These are phyloP conservation scores for Alternaria ventricosa DNA, from an alignment of 2,329 filamentous ascomycete genomes.

Conservation along the genomic window DNA sequence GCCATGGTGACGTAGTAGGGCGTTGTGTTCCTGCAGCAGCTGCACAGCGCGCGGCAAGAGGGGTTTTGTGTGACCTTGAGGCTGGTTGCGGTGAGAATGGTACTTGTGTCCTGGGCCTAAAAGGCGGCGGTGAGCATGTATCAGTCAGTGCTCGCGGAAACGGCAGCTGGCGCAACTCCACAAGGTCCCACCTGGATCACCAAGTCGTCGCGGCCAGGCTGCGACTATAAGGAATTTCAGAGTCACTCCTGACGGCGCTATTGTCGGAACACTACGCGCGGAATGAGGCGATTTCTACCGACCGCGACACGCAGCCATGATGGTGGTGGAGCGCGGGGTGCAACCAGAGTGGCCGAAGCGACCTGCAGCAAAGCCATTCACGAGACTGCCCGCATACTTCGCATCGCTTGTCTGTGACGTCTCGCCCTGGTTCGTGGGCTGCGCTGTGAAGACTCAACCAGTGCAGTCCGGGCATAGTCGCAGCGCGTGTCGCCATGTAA, in stretches of 20 bases:
- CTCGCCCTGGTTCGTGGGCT: slow-evolving; percentile 37
- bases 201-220: slow-evolving; percentile 11
- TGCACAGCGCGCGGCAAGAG: slow-evolving; percentile 28
- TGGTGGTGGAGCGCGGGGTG: slow-evolving; percentile 27
- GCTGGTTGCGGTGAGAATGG: slow-evolving; percentile 18
- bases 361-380: slow-evolving; percentile 30
- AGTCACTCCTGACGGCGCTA: not conserved
- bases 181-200: slow-evolving; percentile 28
- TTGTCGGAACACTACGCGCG: slow-evolving; percentile 13
- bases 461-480: slow-evolving; percentile 27
- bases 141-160: slow-evolving; percentile 37
- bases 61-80: slow-evolving; percentile 28
- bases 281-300: slow-evolving; percentile 37
- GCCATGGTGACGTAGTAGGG: slow-evolving; percentile 36
- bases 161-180: slow-evolving; percentile 30
- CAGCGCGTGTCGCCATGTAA: slow-evolving; percentile 43
- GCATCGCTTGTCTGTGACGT: slow-evolving; percentile 39
- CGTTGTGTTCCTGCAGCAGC: slow-evolving; percentile 24
- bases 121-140: slow-evolving; percentile 43
- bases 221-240: slow-evolving; percentile 13
- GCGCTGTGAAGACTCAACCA: slow-evolving; percentile 23
- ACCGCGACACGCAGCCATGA: slow-evolving; percentile 22
- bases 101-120: slow-evolving; percentile 24
- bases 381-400: slow-evolving; percentile 29
- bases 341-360: slow-evolving; percentile 20